Percentiles rank a stretch among this genome's conserved stretches.
Conservation (phyloP, 768 basidiomycete species). For the Hortiboletus flavorubellus region DNA sequence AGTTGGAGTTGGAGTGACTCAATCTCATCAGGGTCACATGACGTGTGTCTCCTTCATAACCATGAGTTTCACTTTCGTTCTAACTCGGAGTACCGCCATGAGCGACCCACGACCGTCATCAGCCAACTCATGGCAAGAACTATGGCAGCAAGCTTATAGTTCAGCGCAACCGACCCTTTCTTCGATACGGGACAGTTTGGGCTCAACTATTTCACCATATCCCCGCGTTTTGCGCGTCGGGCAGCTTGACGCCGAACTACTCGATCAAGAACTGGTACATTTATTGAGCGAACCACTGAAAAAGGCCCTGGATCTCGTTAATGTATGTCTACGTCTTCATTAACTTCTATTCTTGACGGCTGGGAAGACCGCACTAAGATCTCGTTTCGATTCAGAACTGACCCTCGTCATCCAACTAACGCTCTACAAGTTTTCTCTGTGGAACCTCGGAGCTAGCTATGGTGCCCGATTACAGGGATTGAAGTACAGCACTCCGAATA, state of each 20-base stretch:
- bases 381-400: constrained; percentile 73
- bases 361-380: constrained; percentile 51
- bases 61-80: background rate
- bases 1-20: constrained; percentile 4
- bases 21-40: constrained; percentile 24
- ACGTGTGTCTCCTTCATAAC: background rate
- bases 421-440: constrained; percentile 80
- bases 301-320: constrained; percentile 63
- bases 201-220: constrained; percentile 26
- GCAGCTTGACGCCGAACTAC: constrained; percentile 86
- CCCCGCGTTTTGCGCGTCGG: constrained; percentile 75
- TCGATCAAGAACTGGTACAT: constrained; percentile 84
- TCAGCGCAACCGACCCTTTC: constrained; percentile 53
- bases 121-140: constrained; percentile 20
- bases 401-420: constrained; percentile 62
- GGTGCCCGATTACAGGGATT: constrained; percentile 82
- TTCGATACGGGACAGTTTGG: constrained; percentile 43
- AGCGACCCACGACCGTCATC: constrained; percentile 3
- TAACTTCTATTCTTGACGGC: constrained; percentile 14
- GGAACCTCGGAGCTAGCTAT: constrained; percentile 77
- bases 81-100: constrained; percentile 6
- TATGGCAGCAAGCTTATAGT: constrained; percentile 66
- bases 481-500: constrained; percentile 44
- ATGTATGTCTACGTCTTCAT: constrained; percentile 43
- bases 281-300: constrained; percentile 80